A percentile compares a stretch with the other conserved stretches of the same genome.
These are phyloP conservation scores for Mycena rosella DNA, from an alignment of 768 basidiomycete genomes.

Conservation along the genomic window DNA sequence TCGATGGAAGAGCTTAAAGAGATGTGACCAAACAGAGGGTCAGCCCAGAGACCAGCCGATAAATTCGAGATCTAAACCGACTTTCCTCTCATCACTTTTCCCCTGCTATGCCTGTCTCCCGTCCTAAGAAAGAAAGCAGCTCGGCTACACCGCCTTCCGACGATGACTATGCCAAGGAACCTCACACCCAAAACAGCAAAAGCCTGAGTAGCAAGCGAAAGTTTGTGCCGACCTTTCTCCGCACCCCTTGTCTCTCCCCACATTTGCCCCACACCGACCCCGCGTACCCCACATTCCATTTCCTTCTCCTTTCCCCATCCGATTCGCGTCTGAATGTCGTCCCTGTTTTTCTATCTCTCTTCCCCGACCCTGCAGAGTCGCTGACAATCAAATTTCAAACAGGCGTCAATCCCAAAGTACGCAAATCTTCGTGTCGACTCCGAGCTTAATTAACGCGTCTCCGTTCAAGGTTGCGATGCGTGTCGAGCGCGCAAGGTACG, in stretches of 20 bases:
- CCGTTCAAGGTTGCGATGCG: slow-evolving; percentile 82
- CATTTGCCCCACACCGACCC: slow-evolving; percentile 39
- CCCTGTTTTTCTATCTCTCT: slow-evolving; percentile 40
- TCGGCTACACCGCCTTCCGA: slow-evolving; percentile 76
- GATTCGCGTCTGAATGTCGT: slow-evolving; percentile 37
- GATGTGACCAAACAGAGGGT: slow-evolving; percentile 34
- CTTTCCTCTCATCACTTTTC: slow-evolving; percentile 46
- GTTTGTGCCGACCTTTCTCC: slow-evolving; percentile 78
- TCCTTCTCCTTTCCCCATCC: slow-evolving; percentile 46
- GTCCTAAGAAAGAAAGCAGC: slow-evolving; percentile 70
- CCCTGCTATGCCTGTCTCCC: slow-evolving; percentile 70
- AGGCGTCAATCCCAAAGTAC: slow-evolving; percentile 90
- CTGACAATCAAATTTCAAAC: slow-evolving; percentile 52
- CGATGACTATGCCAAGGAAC: slow-evolving; percentile 68
- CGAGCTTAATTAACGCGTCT: slow-evolving; percentile 34
- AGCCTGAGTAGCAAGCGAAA: slow-evolving; percentile 72
- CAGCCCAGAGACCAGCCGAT: slow-evolving; percentile 44
- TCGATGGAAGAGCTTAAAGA: slow-evolving; percentile 21
- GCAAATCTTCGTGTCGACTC: slow-evolving; percentile 46
- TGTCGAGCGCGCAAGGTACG: slow-evolving; percentile 90
- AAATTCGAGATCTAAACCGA: slow-evolving; percentile 26
- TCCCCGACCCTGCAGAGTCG: slow-evolving; percentile 39
- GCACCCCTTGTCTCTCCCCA: slow-evolving; percentile 46
- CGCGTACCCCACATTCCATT: slow-evolving; percentile 55
- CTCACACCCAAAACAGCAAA: slow-evolving; percentile 74